These are phyloP conservation scores for Trichoderma sp. DNA, from an alignment of 2,329 filamentous ascomycete genomes.

Conservation along the genomic window DNA sequence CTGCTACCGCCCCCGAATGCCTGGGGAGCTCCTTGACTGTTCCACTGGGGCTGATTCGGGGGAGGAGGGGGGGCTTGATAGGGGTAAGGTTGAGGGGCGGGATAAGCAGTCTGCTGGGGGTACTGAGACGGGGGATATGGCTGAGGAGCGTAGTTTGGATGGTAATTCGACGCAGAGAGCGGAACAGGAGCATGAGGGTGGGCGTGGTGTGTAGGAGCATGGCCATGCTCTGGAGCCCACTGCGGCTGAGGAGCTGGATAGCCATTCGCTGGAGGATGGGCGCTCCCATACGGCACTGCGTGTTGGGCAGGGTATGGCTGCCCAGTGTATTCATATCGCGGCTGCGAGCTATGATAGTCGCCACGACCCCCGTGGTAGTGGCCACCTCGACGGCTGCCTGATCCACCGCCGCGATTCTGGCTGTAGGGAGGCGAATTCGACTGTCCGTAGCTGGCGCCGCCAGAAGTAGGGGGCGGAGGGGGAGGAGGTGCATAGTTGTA, in stretches of 20 bases:
- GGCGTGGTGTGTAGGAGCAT: constrained; percentile 37
- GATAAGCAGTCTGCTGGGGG: constrained; percentile 45
- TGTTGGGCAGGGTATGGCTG: constrained; percentile 38
- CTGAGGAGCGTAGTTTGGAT: constrained; percentile 58
- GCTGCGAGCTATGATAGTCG: constrained; percentile 41
- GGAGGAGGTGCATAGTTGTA: constrained; percentile 56
- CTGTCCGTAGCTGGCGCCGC: constrained; percentile 39
- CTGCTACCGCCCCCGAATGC: constrained; percentile 35
- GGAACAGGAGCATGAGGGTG: constrained; percentile 47
- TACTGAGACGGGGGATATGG: constrained; percentile 45
- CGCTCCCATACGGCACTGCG: constrained; percentile 30
- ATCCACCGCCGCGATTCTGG: constrained; percentile 38
- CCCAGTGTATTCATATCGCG: constrained; percentile 44
- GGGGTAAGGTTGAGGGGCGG: constrained; percentile 38
- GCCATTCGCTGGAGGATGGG: constrained; percentile 37
- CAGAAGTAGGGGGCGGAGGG: constrained; percentile 40
- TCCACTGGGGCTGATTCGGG: constrained; percentile 36
- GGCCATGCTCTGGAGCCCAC: constrained; percentile 40
- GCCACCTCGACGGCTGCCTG: constrained; percentile 38
- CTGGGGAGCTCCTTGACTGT: constrained; percentile 34
- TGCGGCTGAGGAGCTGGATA: constrained; percentile 42
- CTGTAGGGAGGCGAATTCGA: constrained; percentile 38
- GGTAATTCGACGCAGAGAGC: constrained; percentile 53
- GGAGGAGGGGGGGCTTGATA: constrained; percentile 38
- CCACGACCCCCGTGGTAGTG: constrained; percentile 38